These are phyloP conservation scores for Coemansia asiatica DNA, from an alignment of 192 early-diverging fungal genomes.

Conservation along the genomic window DNA sequence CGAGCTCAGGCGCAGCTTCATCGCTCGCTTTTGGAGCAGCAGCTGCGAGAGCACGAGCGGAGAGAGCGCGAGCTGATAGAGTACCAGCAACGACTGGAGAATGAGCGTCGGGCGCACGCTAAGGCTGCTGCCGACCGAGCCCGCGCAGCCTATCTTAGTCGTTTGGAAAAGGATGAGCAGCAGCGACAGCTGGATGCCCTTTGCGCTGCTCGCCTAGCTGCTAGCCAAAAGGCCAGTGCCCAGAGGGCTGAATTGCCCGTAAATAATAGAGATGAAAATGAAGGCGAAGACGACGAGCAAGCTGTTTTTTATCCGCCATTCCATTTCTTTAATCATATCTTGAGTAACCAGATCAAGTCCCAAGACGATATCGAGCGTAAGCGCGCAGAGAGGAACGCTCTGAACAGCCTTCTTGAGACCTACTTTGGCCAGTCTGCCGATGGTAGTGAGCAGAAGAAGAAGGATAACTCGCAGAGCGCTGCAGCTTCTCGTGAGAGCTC, in stretches of 20 bases:
- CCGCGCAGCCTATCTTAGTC: conserved; percentile 16
- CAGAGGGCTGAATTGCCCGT: background rate
- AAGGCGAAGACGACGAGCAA: background rate
- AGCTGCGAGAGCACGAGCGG: conserved; percentile 23
- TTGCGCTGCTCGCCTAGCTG: background rate
- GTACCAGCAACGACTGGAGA: conserved; percentile 30
- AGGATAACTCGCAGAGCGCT: background rate
- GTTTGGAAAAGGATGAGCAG: conserved; percentile 22
- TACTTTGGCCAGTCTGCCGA: conserved; percentile 23
- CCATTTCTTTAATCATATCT: conserved; percentile 43
- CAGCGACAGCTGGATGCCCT: conserved; percentile 12
- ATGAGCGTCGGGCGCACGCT: conserved; percentile 22
- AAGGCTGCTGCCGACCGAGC: conserved; percentile 24
- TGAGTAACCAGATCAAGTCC: conserved; percentile 29
- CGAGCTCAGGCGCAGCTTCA: conserved; percentile 35
- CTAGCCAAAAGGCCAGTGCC: background rate
- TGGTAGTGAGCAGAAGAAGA: background rate
- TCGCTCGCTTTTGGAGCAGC: conserved; percentile 24
- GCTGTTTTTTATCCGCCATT: conserved; percentile 36
- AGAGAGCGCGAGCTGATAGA: conserved; percentile 26
- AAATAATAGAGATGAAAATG: background rate
- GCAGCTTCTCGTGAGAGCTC: background rate
- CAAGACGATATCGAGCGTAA: conserved; percentile 43
- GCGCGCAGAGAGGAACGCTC: conserved; percentile 29
- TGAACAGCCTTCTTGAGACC: conserved; percentile 24